These are phyloP conservation scores for Penicillium expansum DNA, from an alignment of 2,329 filamentous ascomycete species.

Conservation along the genomic window DNA sequence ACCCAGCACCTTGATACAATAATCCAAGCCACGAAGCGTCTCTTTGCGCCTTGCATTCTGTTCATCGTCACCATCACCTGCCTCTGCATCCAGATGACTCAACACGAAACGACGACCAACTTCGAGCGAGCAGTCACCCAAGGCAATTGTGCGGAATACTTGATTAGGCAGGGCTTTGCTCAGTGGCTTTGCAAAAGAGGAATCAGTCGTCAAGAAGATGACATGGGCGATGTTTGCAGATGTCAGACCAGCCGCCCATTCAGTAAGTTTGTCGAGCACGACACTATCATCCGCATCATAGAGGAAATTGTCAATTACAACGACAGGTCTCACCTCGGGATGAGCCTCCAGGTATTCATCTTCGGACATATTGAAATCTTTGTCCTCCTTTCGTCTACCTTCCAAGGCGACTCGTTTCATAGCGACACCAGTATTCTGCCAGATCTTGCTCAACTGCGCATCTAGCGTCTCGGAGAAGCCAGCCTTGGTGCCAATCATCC, in stretches of 20 bases:
- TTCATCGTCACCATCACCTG: conserved; percentile 35
- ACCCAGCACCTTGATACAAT: conserved; percentile 76
- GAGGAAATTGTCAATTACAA: conserved; percentile 90
- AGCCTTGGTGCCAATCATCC: conserved; percentile 89
- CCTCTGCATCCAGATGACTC: conserved; percentile 63
- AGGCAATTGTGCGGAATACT: conserved; percentile 79
- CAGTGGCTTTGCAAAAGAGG: conserved; percentile 82
- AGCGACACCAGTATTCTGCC: conserved; percentile 76
- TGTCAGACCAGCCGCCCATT: conserved; percentile 85
- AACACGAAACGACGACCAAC: conserved; percentile 90
- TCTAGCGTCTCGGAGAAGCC: conserved; percentile 93
- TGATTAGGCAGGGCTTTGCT: conserved; percentile 85
- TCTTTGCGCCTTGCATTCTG: conserved; percentile 36
- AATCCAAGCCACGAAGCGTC: conserved; percentile 71
- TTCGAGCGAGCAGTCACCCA: conserved; percentile 82
- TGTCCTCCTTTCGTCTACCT: conserved; percentile 66
- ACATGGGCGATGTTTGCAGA: conserved; percentile 89
- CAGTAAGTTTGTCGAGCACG: conserved; percentile 72
- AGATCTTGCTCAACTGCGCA: conserved; percentile 83
- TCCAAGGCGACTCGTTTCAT: conserved; percentile 74
- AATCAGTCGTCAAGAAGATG: conserved; percentile 87
- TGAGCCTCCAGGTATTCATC: conserved; percentile 90
- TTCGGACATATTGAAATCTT: conserved; percentile 68
- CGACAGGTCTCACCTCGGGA: conserved; percentile 75
- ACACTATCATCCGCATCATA: conserved; percentile 67